Conservation (phyloP, 352 stramenopile genomes). For the Globisporangium uncinulatum region DNA sequence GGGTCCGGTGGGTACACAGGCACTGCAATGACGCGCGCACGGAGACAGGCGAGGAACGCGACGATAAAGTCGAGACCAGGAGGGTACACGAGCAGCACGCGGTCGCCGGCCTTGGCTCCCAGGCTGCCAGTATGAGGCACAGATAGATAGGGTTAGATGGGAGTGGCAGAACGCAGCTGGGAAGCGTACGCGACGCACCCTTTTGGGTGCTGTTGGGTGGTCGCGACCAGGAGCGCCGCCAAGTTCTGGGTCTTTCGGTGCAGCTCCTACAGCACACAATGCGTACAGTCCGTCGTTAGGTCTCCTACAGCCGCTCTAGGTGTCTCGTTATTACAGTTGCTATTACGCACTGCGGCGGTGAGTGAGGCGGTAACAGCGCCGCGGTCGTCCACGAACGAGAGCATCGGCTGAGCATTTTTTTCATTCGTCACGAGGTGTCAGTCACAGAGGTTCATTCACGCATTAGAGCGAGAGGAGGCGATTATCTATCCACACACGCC, state of each 20-base stretch:
- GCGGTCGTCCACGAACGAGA: slow-evolving; percentile 77
- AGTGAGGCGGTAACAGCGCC: slow-evolving; percentile 43
- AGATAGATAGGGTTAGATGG: not conserved
- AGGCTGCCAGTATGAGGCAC: slow-evolving; percentile 27
- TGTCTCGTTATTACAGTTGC: no score
- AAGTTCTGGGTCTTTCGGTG: slow-evolving; percentile 63
- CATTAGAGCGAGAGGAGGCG: no score
- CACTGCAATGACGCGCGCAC: slow-evolving; percentile 91
- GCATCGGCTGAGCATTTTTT: slow-evolving; percentile 37
- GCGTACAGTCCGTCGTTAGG: no score
- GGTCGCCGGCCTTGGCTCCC: slow-evolving; percentile 58
- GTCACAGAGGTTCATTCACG: no score
- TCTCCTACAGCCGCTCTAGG: no score
- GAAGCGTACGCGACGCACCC: slow-evolving; percentile 23
- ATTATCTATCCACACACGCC: no score
- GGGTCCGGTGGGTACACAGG: slow-evolving; percentile 91
- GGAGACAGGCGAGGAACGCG: slow-evolving; percentile 95
- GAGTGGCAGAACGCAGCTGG: no score
- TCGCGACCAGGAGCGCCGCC: slow-evolving; percentile 49
- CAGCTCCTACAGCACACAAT: slow-evolving; percentile 38
- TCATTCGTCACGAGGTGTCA: no score
- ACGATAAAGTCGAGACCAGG: slow-evolving; percentile 97
- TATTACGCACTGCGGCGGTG: slow-evolving; percentile 41
- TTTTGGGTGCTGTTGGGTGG: slow-evolving; percentile 48
- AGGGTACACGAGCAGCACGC: slow-evolving; percentile 95